A percentile compares a stretch with the other conserved stretches of the same genome.
These are phyloP conservation scores for Nymphaea colorata DNA, from an alignment of 164 flowering plant genomes.

Conservation along the genomic window DNA sequence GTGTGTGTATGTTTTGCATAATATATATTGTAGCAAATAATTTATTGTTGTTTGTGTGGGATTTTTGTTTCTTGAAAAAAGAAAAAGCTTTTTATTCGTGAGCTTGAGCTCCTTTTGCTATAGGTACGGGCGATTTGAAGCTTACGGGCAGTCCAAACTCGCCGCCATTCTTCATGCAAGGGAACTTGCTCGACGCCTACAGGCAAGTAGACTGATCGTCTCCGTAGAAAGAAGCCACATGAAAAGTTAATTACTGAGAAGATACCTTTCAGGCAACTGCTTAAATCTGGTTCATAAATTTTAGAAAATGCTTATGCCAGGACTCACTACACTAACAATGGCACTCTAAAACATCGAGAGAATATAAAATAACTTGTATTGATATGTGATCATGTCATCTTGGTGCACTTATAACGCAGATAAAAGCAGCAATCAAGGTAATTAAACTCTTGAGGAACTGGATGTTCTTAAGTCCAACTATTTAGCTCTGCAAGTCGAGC, in stretches of 20 bases:
- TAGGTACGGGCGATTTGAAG: slow-evolving; percentile 32
- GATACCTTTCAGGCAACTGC: background rate
- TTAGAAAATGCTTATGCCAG: background rate
- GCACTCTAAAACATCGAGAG: background rate
- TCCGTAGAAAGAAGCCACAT: background rate
- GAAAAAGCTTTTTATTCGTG: too few species aligned
- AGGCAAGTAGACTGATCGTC: slow-evolving; percentile 14
- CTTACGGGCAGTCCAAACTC: slow-evolving; percentile 65
- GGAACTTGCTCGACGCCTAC: slow-evolving; percentile 38
- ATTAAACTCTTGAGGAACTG: too few species aligned
- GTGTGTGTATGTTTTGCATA: too few species aligned
- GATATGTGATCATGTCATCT: too few species aligned
- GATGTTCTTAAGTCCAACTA: too few species aligned
- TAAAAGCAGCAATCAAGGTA: too few species aligned
- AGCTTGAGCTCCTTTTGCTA: background rate
- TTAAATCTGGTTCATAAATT: background rate
- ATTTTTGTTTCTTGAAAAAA: too few species aligned
- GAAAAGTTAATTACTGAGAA: background rate
- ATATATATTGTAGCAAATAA: too few species aligned
- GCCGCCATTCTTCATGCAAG: slow-evolving; percentile 56
- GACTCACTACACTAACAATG: background rate
- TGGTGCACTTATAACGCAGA: too few species aligned
- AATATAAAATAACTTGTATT: too few species aligned
- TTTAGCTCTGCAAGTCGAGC: too few species aligned
- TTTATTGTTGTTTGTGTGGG: too few species aligned